A percentile compares a stretch with the other conserved stretches of the same genome.
These are phyloP conservation scores for Acacia melanoxylon DNA, from an alignment of 306 rosid genomes.

Conservation along the genomic window DNA sequence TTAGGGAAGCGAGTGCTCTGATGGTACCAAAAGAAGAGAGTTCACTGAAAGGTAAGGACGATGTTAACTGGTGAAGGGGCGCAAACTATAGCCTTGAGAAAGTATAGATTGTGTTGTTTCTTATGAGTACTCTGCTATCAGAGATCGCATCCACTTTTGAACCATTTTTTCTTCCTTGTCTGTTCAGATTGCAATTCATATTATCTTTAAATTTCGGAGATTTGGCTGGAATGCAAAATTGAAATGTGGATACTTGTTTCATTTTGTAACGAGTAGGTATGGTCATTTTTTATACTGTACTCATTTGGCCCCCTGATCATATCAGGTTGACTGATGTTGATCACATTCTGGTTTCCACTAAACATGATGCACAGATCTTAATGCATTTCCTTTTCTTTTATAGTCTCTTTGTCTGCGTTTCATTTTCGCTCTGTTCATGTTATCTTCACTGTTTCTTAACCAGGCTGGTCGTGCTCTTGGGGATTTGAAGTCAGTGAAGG, in stretches of 20 bases:
- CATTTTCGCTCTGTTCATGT: constrained; percentile 2
- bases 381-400: neutral
- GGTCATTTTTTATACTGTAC: neutral
- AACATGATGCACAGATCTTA: neutral
- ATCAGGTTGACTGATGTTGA: neutral
- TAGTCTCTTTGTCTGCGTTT: constrained; percentile 3
- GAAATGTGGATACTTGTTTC: constrained; percentile 16
- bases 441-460: constrained; percentile 31
- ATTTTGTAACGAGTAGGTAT: neutral
- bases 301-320: neutral
- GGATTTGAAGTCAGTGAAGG: constrained; percentile 94
- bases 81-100: neutral
- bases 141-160: constrained; percentile 17
- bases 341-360: neutral
- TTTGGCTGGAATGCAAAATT: constrained; percentile 3
- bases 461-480: constrained; percentile 99
- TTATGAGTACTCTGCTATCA: neutral
- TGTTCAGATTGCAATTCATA: constrained; percentile 11
- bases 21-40: neutral
- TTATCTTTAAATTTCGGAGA: neutral
- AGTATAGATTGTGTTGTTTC: neutral
- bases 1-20: neutral
- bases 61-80: neutral
- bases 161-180: neutral
- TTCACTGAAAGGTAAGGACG: neutral